Evolutionary conservation across 768 basidiomycete genomes (phyloP), one percentile per base, ranked within the genome.

Genomic region (Chalciporus pseudorubinellus): DNA sequence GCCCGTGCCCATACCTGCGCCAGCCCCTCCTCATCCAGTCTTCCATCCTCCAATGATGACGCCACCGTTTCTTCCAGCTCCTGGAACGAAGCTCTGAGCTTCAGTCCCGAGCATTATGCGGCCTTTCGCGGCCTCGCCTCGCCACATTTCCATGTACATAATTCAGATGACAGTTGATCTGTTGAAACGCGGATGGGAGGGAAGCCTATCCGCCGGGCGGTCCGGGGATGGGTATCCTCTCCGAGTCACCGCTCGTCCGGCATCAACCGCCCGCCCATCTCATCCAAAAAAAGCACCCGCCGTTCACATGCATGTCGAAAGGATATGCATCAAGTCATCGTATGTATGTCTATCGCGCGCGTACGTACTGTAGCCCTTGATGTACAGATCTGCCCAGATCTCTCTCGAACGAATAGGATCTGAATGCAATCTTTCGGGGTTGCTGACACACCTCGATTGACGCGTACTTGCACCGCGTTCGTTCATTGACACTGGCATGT

Each of bases 41-140:
- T 60, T 70, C 26, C 52, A 65, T 46, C 67, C 56, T 20, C 67
- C 67, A 4, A 69, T 69, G 49, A 67, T 63, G 62, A 62, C 60
- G 3, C 69, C 63, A 0, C 57, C 67, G 0, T 69, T 70, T 42
- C 55, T 62, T 28, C 64, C 59, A 29, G 50, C 60, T 5, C 63
- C 65, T 56, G 67, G 67, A 26, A 69, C 67, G 20, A 69, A 70
- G 53, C 58, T 69, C 20, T 70, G 42, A 58, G 11, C 20, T 14
- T 43, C 42, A 36, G 48, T 33, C 39, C 12, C 44, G 50, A 18
- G 16, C 52, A 42, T 38, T 36, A 50, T 39, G 21, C 31, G 48
- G 53, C 46, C 40, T 40, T 36, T 33, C 10, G 42, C 29, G 26
- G 26, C 2, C 19, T 44, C 31, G 12, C 42, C 38, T 31, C 48